Percentiles rank a stretch among this genome's conserved stretches.
Evolutionary conservation across 78 protist species (phyloP).

Genomic region (Dictyostelium capitatum): DNA sequence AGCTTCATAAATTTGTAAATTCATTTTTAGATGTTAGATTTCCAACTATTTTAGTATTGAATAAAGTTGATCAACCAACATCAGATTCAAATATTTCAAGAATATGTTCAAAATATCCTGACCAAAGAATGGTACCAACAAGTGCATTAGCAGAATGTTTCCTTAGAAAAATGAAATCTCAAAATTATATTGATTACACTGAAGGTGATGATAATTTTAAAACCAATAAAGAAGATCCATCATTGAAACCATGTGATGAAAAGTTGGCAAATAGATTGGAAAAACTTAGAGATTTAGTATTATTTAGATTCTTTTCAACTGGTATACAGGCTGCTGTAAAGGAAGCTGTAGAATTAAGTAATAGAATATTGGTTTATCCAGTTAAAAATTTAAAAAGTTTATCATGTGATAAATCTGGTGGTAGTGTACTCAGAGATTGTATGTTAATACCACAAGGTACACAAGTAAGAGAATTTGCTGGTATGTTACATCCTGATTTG

Average conservation of each 20-base stretch:
- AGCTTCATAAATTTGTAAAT: constrained; percentile 77
- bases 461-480: constrained; percentile 79
- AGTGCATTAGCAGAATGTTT: constrained; percentile 80
- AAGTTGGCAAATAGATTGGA: constrained; percentile 44
- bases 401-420: constrained; percentile 50
- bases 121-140: constrained; percentile 50
- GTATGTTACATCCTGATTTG: constrained; percentile 68
- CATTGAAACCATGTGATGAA: constrained; percentile 69
- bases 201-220: constrained; percentile 61
- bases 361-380: constrained; percentile 70
- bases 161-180: constrained; percentile 57
- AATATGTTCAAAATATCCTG: constrained; percentile 53
- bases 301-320: constrained; percentile 78
- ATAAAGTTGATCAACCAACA: constrained; percentile 69
- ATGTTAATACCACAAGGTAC: constrained; percentile 71
- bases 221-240: not conserved
- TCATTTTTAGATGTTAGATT: constrained; percentile 83
- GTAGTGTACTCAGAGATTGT: constrained; percentile 71
- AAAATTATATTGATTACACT: constrained; percentile 28
- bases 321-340: constrained; percentile 72
- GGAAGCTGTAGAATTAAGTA: constrained; percentile 79
- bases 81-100: constrained; percentile 44
- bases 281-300: constrained; percentile 73
- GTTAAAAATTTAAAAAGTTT: constrained; percentile 66
- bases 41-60: constrained; percentile 81